phyloP scores from a whole-genome alignment of 176 grass and related monocot species.

The Thinopyrum elongatum region DNA sequence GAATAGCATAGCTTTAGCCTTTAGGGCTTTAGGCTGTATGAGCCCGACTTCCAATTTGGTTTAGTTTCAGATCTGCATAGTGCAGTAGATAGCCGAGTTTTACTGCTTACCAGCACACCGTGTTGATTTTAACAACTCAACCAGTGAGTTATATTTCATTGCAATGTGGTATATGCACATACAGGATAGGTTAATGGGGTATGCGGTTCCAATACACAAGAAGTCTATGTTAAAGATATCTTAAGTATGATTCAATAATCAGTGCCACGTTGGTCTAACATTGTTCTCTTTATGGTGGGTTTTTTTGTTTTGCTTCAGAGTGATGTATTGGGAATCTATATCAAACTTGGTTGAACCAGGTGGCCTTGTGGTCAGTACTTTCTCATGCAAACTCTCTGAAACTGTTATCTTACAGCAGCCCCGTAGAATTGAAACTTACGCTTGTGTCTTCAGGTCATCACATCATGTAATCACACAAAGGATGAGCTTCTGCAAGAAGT shows the following conservation, averaged over 20 bases:
- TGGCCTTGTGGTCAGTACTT: conserved; percentile 69
- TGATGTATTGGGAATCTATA: conserved; percentile 84
- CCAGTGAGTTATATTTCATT: background rate
- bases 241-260: background rate
- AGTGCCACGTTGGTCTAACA: background rate
- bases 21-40: background rate
- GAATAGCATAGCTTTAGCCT: background rate
- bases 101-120: background rate
- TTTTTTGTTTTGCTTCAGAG: conserved; percentile 43
- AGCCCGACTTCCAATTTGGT: background rate
- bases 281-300: background rate
- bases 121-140: background rate
- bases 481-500: conserved; percentile 84
- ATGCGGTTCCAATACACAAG: background rate
- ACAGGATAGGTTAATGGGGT: background rate
- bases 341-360: conserved; percentile 74
- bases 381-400: background rate
- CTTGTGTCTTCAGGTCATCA: conserved; percentile 65
- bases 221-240: background rate
- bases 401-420: background rate
- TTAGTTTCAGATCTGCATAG: background rate
- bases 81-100: background rate
- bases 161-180: background rate
- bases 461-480: conserved; percentile 88
- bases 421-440: background rate